Conservation (phyloP, 805 yeast species). For the Pichia phayaonensis region DNA sequence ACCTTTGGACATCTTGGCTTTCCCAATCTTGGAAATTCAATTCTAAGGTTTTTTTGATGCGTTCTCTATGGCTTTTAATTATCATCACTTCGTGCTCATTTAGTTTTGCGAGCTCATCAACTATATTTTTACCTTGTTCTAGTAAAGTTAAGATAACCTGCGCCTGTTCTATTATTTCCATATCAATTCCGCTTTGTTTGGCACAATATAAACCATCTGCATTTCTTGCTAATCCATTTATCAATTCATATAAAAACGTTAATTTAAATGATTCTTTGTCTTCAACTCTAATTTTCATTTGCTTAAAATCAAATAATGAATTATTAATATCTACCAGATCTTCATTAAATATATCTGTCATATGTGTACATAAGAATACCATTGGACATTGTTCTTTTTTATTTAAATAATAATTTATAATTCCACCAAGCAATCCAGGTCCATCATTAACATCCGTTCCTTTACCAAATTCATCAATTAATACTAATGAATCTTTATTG, state of each 20-base stretch:
- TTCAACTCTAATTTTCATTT: slow-evolving; percentile 18
- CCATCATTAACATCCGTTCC: slow-evolving; percentile 44
- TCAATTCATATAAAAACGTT: slow-evolving; percentile 29
- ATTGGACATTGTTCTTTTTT: slow-evolving; percentile 18
- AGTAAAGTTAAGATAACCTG: slow-evolving; percentile 1
- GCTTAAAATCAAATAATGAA: slow-evolving; percentile 18
- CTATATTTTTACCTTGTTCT: neutral
- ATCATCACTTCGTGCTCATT: neutral
- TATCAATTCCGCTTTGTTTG: slow-evolving; percentile 17
- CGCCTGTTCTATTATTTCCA: slow-evolving; percentile 4
- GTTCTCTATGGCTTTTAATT: neutral
- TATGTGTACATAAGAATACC: slow-evolving; percentile 35
- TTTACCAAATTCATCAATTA: slow-evolving; percentile 49
- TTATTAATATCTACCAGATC: slow-evolving; percentile 13
- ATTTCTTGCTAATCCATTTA: slow-evolving; percentile 25
- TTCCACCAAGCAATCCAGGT: slow-evolving; percentile 36
- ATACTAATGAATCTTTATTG: slow-evolving; percentile 35
- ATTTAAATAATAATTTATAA: slow-evolving; percentile 24
- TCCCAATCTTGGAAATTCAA: slow-evolving; percentile 7
- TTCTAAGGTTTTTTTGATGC: slow-evolving; percentile 1
- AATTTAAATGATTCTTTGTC: slow-evolving; percentile 14
- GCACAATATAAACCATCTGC: slow-evolving; percentile 39
- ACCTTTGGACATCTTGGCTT: slow-evolving; percentile 13
- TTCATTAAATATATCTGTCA: slow-evolving; percentile 32
- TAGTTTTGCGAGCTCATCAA: neutral